Percentiles rank a stretch among this genome's conserved stretches.
Conservation (phyloP, 768 basidiomycete species). For the Pleurotus tuoliensis region DNA sequence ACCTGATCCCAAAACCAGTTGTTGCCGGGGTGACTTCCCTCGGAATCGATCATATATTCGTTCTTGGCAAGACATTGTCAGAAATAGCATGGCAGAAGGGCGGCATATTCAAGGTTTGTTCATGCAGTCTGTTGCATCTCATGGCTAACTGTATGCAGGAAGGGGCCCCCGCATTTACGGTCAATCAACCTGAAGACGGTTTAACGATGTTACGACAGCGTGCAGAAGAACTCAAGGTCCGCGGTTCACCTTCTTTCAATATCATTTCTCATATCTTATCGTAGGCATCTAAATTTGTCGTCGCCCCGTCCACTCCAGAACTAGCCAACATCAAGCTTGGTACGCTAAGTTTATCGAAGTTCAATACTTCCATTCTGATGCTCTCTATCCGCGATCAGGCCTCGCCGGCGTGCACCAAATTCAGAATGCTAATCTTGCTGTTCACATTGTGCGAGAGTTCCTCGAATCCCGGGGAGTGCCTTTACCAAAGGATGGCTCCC, state of each 20-base stretch:
- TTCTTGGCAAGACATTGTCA: constrained; percentile 81
- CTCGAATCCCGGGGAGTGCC: constrained; percentile 32
- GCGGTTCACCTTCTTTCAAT: constrained; percentile 5
- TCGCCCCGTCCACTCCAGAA: constrained; percentile 50
- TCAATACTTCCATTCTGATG: constrained; percentile 5
- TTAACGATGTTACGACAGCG: constrained; percentile 63
- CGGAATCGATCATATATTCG: constrained; percentile 86
- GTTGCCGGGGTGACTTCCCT: constrained; percentile 87
- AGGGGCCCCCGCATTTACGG: constrained; percentile 82
- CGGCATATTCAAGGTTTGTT: constrained; percentile 86
- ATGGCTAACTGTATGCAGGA: constrained; percentile 33
- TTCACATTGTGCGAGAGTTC: constrained; percentile 68
- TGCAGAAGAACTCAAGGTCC: constrained; percentile 65
- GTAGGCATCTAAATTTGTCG: constrained; percentile 66
- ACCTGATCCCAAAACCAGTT: constrained; percentile 88
- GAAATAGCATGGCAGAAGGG: constrained; percentile 96
- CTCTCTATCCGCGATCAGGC: constrained; percentile 38
- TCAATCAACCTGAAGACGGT: constrained; percentile 69
- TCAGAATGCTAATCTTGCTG: constrained; percentile 84
- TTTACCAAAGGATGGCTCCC: constrained; percentile 19
- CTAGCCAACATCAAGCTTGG: constrained; percentile 62
- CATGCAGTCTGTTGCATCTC: no score
- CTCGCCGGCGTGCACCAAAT: constrained; percentile 83
- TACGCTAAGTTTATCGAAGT: constrained; percentile 15
- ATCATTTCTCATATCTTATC: constrained; percentile 1